These are phyloP conservation scores for Phycomyces nitens DNA, from an alignment of 192 early-diverging fungal genomes.

Conservation along the genomic window DNA sequence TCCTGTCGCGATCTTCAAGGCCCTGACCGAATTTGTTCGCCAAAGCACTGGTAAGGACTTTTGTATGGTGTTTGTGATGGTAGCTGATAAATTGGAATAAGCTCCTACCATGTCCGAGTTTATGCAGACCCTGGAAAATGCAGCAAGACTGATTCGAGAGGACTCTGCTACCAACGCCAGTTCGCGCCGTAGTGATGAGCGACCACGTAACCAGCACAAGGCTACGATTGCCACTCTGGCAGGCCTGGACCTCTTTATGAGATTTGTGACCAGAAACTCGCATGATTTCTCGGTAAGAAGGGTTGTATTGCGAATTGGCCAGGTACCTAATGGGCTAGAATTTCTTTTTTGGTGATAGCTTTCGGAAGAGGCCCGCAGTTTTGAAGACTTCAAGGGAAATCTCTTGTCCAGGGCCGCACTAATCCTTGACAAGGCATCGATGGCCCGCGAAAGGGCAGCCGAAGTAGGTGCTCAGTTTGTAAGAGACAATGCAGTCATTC, in stretches of 20 bases:
- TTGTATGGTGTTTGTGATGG: neutral
- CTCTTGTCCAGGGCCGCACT: slow-evolving; percentile 66
- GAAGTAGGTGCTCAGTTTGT: slow-evolving; percentile 75
- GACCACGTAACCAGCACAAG: slow-evolving; percentile 35
- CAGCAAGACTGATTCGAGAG: slow-evolving; percentile 62
- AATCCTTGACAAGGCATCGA: slow-evolving; percentile 70
- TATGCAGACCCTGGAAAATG: slow-evolving; percentile 67
- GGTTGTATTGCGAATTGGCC: neutral
- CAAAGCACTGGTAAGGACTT: slow-evolving; percentile 45
- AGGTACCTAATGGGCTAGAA: slow-evolving; percentile 31
- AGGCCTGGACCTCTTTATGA: slow-evolving; percentile 82
- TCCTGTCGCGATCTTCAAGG: slow-evolving; percentile 73
- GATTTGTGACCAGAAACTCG: slow-evolving; percentile 59
- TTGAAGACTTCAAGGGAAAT: slow-evolving; percentile 67
- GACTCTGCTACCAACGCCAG: slow-evolving; percentile 38
- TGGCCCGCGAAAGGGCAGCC: slow-evolving; percentile 74
- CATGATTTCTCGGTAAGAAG: slow-evolving; percentile 56
- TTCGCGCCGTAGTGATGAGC: neutral
- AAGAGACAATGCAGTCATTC: slow-evolving; percentile 72
- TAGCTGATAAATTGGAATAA: slow-evolving; percentile 12
- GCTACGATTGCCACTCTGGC: slow-evolving; percentile 82
- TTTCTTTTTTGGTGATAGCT: neutral
- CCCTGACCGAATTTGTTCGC: slow-evolving; percentile 65
- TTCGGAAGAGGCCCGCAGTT: slow-evolving; percentile 27
- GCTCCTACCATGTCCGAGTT: slow-evolving; percentile 91